phyloP scores from a whole-genome alignment of 1,139 yeast species.

The Schwanniomyces etchellsii region DNA sequence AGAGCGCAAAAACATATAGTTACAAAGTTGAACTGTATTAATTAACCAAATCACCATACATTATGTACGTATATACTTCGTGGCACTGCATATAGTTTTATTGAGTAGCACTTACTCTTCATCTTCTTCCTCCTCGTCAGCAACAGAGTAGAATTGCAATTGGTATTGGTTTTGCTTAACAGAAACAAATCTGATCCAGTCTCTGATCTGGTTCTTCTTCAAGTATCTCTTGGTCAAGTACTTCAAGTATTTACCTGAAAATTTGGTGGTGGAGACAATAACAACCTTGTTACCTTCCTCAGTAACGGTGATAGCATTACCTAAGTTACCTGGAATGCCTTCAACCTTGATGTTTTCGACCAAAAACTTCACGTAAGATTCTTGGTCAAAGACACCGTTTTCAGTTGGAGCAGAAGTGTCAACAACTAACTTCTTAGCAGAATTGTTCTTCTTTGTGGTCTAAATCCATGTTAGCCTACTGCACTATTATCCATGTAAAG shows the following conservation, averaged over 20 bases:
- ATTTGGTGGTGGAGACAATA: slow-evolving; percentile 86
- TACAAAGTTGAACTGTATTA: neutral
- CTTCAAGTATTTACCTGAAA: slow-evolving; percentile 99
- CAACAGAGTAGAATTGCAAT: slow-evolving; percentile 99
- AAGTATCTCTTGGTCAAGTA: slow-evolving; percentile 99
- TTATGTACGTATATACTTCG: neutral
- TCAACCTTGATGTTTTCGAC: slow-evolving; percentile 99
- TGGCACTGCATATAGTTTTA: neutral
- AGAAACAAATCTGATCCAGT: slow-evolving; percentile 99
- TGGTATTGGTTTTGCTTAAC: slow-evolving; percentile 94
- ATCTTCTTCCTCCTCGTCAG: slow-evolving; percentile 92
- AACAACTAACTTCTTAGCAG: slow-evolving; percentile 88
- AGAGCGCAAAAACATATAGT: no score
- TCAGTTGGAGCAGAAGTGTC: slow-evolving; percentile 98
- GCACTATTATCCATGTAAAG: slow-evolving; percentile 42
- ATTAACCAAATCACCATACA: slow-evolving; percentile 1
- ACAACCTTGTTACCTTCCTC: slow-evolving; percentile 82
- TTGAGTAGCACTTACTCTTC: slow-evolving; percentile 57
- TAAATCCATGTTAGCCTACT: slow-evolving; percentile 55
- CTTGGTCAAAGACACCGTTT: slow-evolving; percentile 96
- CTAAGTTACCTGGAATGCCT: slow-evolving; percentile 93
- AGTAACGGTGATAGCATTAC: slow-evolving; percentile 87
- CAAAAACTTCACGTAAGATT: slow-evolving; percentile 96
- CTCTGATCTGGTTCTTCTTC: slow-evolving; percentile 99
- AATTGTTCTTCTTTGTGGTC: slow-evolving; percentile 75